Evolutionary conservation across 148 eudicot species (phyloP).

Genomic region (Bassia scoparia): DNA sequence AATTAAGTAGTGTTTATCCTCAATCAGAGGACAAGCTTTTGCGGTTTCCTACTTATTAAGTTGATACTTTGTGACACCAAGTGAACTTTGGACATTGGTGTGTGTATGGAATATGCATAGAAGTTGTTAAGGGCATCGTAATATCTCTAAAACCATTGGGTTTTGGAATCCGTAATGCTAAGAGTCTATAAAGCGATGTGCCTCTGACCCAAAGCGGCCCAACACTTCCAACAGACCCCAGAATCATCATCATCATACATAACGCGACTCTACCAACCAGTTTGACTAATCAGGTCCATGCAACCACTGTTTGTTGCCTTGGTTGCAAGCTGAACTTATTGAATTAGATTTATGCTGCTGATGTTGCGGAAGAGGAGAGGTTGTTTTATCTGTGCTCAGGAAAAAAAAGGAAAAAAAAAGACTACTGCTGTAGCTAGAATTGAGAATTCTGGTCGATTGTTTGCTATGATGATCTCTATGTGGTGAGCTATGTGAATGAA

Average conservation of each 20-base stretch:
- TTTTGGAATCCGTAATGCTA: not conserved
- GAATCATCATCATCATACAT: not conserved
- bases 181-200: not conserved
- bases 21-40: conserved; percentile 42
- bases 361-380: not conserved
- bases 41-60: conserved; percentile 25
- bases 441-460: not conserved
- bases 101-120: not conserved
- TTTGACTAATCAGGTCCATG: not conserved
- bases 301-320: not conserved
- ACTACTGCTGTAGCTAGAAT: not conserved
- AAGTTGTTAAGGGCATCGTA: no score
- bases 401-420: no score
- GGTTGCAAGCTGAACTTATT: no score
- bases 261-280: not conserved
- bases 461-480: not conserved
- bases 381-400: not conserved
- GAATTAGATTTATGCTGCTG: not conserved
- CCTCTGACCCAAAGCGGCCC: not conserved
- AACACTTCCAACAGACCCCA: not conserved
- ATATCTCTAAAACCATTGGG: no score
- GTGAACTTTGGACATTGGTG: not conserved
- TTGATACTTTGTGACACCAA: conserved; percentile 13
- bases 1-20: conserved; percentile 45
- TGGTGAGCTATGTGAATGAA: not conserved